Conservation (phyloP, 2,329 filamentous ascomycete species). For the Claviceps arundinis region DNA sequence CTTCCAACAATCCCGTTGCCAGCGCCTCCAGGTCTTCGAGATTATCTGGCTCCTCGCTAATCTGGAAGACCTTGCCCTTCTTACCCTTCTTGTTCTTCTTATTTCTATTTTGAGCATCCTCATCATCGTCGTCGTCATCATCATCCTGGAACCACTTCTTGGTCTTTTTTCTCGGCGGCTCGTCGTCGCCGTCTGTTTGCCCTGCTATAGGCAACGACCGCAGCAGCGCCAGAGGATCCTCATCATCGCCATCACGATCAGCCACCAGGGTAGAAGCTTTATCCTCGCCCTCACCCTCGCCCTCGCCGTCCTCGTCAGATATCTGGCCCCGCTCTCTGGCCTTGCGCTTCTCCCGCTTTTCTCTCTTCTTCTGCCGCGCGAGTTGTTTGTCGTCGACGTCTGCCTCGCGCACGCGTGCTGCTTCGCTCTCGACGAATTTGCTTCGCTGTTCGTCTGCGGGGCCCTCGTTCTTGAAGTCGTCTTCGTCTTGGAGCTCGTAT, state of each 20-base stretch:
- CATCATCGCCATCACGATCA: constrained; percentile 26
- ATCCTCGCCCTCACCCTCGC: constrained; percentile 1
- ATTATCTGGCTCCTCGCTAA: constrained; percentile 59
- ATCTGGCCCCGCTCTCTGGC: constrained; percentile 40
- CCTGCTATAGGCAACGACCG: constrained; percentile 39
- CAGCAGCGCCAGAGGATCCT: constrained; percentile 42
- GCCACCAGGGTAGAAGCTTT: constrained; percentile 22
- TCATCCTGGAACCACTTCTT: constrained; percentile 74
- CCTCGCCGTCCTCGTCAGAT: constrained; percentile 7
- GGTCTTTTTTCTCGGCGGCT: constrained; percentile 41
- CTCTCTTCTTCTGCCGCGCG: constrained; percentile 63
- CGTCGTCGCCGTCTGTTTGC: constrained; percentile 40
- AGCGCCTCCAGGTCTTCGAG: constrained; percentile 67
- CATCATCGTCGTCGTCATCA: constrained; percentile 41
- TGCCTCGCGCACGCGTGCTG: constrained; percentile 54
- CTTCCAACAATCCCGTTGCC: constrained; percentile 57
- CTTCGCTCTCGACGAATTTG: constrained; percentile 66
- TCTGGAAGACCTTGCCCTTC: constrained; percentile 43
- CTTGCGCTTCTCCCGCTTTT: constrained; percentile 64
- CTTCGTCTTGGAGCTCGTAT: constrained; percentile 81
- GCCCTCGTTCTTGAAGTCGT: constrained; percentile 63
- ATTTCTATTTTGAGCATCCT: neutral
- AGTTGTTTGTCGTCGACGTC: constrained; percentile 75
- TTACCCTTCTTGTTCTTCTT: constrained; percentile 22
- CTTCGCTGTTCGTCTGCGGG: constrained; percentile 62